A percentile compares a stretch with the other conserved stretches of the same genome.
Evolutionary conservation across 73 alveolate genomes (phyloP).

Genomic region (Paramecium caudatum): DNA sequence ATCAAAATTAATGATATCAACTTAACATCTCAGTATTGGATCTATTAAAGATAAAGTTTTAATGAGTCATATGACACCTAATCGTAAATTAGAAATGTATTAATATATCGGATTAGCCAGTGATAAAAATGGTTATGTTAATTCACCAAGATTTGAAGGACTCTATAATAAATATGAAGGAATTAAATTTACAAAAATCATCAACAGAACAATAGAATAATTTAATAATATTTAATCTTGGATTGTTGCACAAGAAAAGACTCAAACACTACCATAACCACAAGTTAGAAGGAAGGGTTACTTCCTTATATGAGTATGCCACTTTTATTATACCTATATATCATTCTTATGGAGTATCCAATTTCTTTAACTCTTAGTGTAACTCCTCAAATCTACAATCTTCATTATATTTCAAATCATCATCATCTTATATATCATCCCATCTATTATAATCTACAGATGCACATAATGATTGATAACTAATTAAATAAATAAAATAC

Average conservation of each 20-base stretch:
- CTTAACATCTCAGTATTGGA: slow-evolving; percentile 37
- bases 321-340: too few relatives aligned
- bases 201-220: slow-evolving; percentile 9
- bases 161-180: slow-evolving; percentile 34
- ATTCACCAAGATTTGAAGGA: neutral
- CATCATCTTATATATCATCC: slow-evolving; percentile 10
- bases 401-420: slow-evolving; percentile 13
- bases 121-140: slow-evolving; percentile 32
- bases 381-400: slow-evolving; percentile 55
- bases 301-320: slow-evolving; percentile 24
- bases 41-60: slow-evolving; percentile 47
- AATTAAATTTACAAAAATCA: neutral
- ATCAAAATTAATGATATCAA: neutral
- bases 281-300: slow-evolving; percentile 17
- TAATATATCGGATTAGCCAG: slow-evolving; percentile 22
- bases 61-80: slow-evolving; percentile 62
- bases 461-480: slow-evolving; percentile 45
- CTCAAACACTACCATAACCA: neutral
- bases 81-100: slow-evolving; percentile 61
- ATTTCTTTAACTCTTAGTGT: neutral
- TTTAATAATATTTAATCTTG: slow-evolving; percentile 31
- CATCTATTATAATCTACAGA: slow-evolving; percentile 2
- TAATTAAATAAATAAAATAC: neutral
- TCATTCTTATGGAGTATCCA: too few relatives aligned
- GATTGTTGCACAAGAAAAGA: slow-evolving; percentile 3